Evolutionary conservation across 805 yeast genomes (phyloP), one percentile per base, ranked within the genome.

Genomic region (Barnettozyma populi): DNA sequence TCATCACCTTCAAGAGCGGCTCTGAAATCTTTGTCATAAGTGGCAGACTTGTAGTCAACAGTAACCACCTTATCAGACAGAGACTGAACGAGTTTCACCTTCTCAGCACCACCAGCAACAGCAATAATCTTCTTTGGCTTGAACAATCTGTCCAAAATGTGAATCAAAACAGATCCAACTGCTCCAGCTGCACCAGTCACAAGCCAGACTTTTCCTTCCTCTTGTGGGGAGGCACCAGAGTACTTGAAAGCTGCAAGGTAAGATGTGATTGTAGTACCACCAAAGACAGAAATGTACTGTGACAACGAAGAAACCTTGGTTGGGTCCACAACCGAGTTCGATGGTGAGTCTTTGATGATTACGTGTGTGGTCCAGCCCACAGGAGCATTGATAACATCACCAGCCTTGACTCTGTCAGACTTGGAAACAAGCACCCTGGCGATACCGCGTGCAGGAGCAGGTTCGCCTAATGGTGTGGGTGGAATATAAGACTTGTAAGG

Each of bases 161-260:
- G 86, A 19, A 80, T 76, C 42, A 70, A 76, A 42, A 73, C 64
- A 23, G 79, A 72, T 13, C 88, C 88, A n/a, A 83, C 82, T n/a
- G 86, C 86, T 51, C 89, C 89, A 7, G 83, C 75, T 13, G 88
- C 88, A 48, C 86, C 87, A 18, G 82, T 75, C 40, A 82, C 67
- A 40, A 80, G 64, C 53, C 78, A 69, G 7, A 72, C 67, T 56
- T 80, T 79, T 14, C 62, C 67, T 25, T 61, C 62, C 24, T 64
- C 67, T 21, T 70, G 71, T 19, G 65, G 68, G 46, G 65, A 59
- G 48, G 79, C 61, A 40, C 71, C 64, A n/a, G 80, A 81, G 47
- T 78, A 71, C 36, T 72, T 71, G 50, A 60, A 65, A 47, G 80
- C 69, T 11, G 81, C 81, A 52, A 74, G 67, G 66, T 78, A 81